phyloP scores from a whole-genome alignment of 495 filamentous ascomycete genomes.

The Penicillium psychrofluorescens region DNA sequence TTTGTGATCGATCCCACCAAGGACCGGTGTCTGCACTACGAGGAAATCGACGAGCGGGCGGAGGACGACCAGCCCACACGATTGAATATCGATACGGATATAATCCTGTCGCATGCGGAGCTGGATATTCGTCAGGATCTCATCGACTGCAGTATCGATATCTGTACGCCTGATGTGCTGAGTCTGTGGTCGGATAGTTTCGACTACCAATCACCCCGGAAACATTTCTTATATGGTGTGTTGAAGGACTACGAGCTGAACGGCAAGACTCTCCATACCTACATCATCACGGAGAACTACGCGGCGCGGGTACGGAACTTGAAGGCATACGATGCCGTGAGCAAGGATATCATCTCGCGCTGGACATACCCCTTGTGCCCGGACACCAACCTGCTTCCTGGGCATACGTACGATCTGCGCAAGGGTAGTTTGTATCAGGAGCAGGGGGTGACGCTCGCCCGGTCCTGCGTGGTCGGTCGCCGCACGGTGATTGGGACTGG shows the following conservation, averaged over 20 bases:
- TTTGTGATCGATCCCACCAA: constrained; percentile 80
- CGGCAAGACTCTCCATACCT: constrained; percentile 89
- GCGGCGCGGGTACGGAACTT: constrained; percentile 78
- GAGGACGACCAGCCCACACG: constrained; percentile 41
- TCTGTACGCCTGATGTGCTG: constrained; percentile 92
- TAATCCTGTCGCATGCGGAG: constrained; percentile 55
- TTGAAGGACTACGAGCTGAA: constrained; percentile 96
- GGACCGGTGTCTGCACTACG: constrained; percentile 86
- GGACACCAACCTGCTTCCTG: constrained; percentile 73
- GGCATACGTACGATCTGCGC: constrained; percentile 64
- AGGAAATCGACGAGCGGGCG: constrained; percentile 52
- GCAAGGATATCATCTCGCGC: constrained; percentile 73
- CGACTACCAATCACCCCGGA: constrained; percentile 83
- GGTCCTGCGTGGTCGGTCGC: constrained; percentile 57
- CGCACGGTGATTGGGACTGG: constrained; percentile 67
- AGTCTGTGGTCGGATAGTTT: constrained; percentile 97
- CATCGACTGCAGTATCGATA: constrained; percentile 93
- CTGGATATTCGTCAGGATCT: constrained; percentile 80
- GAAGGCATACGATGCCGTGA: constrained; percentile 86
- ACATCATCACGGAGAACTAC: constrained; percentile 71
- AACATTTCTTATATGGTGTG: constrained; percentile 83
- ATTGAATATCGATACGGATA: constrained; percentile 65
- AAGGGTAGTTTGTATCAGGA: constrained; percentile 64
- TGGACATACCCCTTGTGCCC: constrained; percentile 94
- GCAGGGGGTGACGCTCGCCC: constrained; percentile 62